Base-by-base conservation (phyloP, 495 filamentous ascomycete species). In the Penicillium riverlandense region DNA sequence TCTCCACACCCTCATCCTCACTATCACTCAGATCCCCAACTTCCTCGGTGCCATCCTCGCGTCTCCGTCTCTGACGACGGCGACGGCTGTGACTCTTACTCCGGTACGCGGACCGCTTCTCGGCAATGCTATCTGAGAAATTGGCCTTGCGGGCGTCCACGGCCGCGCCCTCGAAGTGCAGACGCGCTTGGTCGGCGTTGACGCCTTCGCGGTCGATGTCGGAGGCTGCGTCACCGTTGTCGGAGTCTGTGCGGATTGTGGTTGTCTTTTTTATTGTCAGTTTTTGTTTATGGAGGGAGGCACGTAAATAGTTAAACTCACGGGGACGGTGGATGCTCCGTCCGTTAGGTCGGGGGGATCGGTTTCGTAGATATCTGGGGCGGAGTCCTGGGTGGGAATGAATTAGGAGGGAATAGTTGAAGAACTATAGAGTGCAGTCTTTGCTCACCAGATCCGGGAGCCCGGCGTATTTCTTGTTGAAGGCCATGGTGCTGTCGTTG, bases 281-380 rank as follows among this genome's bases (percentile, higher is more conserved):
- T 22, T 22, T 22, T 6, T 22, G 22, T 22, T 22, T 22, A 0
- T 3, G 22, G 29, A 34, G 38, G 58, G 40, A 11, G 16, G 29
- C 29, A 15, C 37, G 2, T 29, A 29, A 31, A 46, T 41, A 51
- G 45, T 47, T 32, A 45, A 46, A 64, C 55, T 57, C 44, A 94
- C 87, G 29, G 79, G 87, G 45, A 88, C 60, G 32, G 90, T 96
- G 27, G 88, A 95, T 40, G 75, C 83, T 59, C 92, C 90, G 54
- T 96, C 88, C 16, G 80, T 88, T 51, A 95, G 70, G 46, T 92
- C 88, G 55, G 90, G 90, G 37, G 22, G 22, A 22, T 22, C 22
- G 22, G 90, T 96, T 68, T 95, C 90, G 69, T 96, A 96, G 55
- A 94, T 85, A 58, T 95, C 90, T 62, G 90, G 90, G 16, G 89